These are phyloP conservation scores for Harringtonia aguacate DNA, from an alignment of 2,329 filamentous ascomycete species.

Conservation along the genomic window DNA sequence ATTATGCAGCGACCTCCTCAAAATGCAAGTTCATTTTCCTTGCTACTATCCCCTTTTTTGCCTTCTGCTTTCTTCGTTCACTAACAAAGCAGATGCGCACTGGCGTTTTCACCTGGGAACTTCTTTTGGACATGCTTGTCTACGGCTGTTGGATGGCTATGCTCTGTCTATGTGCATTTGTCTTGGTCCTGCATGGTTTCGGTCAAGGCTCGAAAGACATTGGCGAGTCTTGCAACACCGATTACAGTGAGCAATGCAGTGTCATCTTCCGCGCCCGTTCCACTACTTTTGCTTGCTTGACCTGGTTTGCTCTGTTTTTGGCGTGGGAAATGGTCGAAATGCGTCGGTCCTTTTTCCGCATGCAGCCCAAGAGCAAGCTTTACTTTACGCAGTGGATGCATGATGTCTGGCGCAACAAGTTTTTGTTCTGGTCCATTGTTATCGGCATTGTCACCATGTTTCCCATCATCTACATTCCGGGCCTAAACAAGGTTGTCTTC, in stretches of 20 bases:
- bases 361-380: conserved; percentile 38
- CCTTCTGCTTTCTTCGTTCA: neutral
- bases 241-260: conserved; percentile 36
- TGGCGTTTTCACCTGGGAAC: conserved; percentile 48
- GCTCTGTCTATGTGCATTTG: conserved; percentile 4
- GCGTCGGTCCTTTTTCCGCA: conserved; percentile 53
- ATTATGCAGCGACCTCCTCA: conserved; percentile 53
- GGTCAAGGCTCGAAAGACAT: conserved; percentile 30
- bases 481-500: conserved; percentile 37
- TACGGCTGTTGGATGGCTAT: conserved; percentile 30
- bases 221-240: conserved; percentile 40
- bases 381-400: conserved; percentile 46
- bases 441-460: conserved; percentile 22
- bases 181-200: conserved; percentile 22
- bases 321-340: conserved; percentile 59
- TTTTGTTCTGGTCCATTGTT: conserved; percentile 44
- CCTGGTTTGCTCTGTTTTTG: conserved; percentile 57
- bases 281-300: conserved; percentile 54
- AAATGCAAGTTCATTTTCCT: conserved; percentile 15
- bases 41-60: neutral
- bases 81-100: conserved; percentile 20
- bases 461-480: conserved; percentile 34
- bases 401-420: conserved; percentile 53
- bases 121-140: conserved; percentile 48
- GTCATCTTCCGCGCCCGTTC: conserved; percentile 53